These are phyloP conservation scores for Sugiyamaella paludigena DNA, from an alignment of 1,139 yeast genomes.

Conservation along the genomic window DNA sequence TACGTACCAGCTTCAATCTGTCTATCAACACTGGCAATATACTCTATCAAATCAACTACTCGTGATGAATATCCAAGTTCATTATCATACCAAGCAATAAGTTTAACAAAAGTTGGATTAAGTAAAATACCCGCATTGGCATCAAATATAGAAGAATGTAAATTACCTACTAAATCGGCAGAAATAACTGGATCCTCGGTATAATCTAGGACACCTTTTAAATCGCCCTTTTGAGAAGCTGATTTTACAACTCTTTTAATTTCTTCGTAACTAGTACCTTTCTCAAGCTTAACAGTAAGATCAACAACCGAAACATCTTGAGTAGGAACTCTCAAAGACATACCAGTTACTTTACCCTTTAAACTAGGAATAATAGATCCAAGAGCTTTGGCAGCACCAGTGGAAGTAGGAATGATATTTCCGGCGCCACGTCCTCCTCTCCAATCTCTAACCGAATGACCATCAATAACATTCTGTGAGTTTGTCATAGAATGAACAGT, in stretches of 20 bases:
- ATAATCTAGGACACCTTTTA: conserved; percentile 76
- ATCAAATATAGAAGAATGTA: conserved; percentile 77
- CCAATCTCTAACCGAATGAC: conserved; percentile 92
- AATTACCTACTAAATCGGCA: conserved; percentile 72
- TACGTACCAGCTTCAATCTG: conserved; percentile 6
- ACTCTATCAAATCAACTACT: conserved; percentile 77
- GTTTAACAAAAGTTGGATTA: conserved; percentile 78
- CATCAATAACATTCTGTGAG: conserved; percentile 86
- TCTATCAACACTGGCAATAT: conserved; percentile 48
- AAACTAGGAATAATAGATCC: conserved; percentile 85
- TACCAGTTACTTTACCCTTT: conserved; percentile 84
- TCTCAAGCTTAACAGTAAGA: conserved; percentile 65
- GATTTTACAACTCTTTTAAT: conserved; percentile 66
- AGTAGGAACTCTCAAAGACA: conserved; percentile 85
- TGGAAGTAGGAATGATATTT: conserved; percentile 83
- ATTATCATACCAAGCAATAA: conserved; percentile 86
- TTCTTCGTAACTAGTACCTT: conserved; percentile 68
- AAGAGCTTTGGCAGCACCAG: conserved; percentile 92
- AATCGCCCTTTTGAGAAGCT: conserved; percentile 52
- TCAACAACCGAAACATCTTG: conserved; percentile 78
- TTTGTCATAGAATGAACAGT: conserved; percentile 88
- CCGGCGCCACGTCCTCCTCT: conserved; percentile 92
- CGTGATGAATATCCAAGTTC: conserved; percentile 90
- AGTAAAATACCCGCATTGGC: conserved; percentile 80
- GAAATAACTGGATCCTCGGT: conserved; percentile 85